phyloP scores from a whole-genome alignment of 2,329 filamentous ascomycete genomes.

The Paracoccidioides brasiliensis region DNA sequence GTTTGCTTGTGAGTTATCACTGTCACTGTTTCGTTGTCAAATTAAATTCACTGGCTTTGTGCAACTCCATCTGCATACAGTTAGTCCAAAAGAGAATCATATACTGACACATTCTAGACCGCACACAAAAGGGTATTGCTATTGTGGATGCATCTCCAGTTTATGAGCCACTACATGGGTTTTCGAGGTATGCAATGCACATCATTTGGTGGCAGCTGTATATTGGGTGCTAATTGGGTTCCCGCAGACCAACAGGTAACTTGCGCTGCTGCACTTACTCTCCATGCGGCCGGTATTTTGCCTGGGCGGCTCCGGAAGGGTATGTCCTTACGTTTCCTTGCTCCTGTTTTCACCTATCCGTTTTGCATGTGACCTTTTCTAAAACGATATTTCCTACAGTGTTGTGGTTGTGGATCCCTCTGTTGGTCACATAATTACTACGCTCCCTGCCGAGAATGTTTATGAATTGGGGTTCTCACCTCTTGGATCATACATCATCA shows the following conservation, averaged over 20 bases:
- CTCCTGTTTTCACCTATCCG: neutral
- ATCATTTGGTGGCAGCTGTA: slow-evolving; percentile 10
- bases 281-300: slow-evolving; percentile 88
- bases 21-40: neutral
- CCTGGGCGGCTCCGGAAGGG: slow-evolving; percentile 77
- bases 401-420: slow-evolving; percentile 77
- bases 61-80: neutral
- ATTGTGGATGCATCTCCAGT: slow-evolving; percentile 81
- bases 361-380: neutral
- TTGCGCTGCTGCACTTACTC: slow-evolving; percentile 92
- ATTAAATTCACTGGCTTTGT: neutral
- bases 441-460: slow-evolving; percentile 66
- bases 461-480: slow-evolving; percentile 94
- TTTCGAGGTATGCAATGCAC: slow-evolving; percentile 39
- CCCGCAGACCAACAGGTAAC: slow-evolving; percentile 71
- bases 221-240: neutral
- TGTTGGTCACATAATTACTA: slow-evolving; percentile 58
- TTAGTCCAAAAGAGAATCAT: neutral
- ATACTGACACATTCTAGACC: slow-evolving; percentile 40
- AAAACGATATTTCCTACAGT: slow-evolving; percentile 27
- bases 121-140: slow-evolving; percentile 92
- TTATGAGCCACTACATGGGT: slow-evolving; percentile 74
- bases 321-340: slow-evolving; percentile 22
- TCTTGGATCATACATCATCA: slow-evolving; percentile 81
- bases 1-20: slow-evolving; percentile 58